phyloP scores from a whole-genome alignment of 129 eudicot genomes.

The Rutidosis leptorrhynchoides region DNA sequence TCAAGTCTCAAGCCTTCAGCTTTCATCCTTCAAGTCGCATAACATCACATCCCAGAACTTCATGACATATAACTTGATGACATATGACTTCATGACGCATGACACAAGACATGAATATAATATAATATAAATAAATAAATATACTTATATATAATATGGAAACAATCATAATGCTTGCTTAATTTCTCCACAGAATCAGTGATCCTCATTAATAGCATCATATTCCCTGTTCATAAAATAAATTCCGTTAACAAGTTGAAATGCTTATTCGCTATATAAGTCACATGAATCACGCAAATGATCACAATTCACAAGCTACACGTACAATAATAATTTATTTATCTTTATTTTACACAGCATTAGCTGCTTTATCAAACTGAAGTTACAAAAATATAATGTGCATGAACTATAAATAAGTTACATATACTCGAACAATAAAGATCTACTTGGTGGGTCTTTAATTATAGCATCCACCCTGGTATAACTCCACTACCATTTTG shows the following conservation, averaged over 20 bases:
- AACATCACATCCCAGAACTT: too few species aligned
- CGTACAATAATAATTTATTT: slow-evolving; percentile 3
- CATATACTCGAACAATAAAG: not conserved
- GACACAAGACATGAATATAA: too few species aligned
- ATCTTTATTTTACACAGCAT: not conserved
- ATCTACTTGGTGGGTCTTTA: slow-evolving; percentile 6
- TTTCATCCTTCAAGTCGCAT: too few species aligned
- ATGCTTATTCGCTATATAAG: not conserved
- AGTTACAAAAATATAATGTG: slow-evolving; percentile 9
- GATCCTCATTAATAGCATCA: not conserved
- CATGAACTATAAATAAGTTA: not conserved
- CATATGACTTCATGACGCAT: too few species aligned
- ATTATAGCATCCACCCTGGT: slow-evolving; percentile 55
- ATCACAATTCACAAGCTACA: not conserved
- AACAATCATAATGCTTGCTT: not conserved
- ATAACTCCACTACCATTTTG: slow-evolving; percentile 28
- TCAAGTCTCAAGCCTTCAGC: too few species aligned
- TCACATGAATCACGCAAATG: not conserved
- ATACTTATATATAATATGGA: too few species aligned
- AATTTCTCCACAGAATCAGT: not conserved
- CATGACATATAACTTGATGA: too few species aligned
- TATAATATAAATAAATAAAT: too few species aligned
- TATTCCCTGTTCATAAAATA: not conserved
- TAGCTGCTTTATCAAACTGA: slow-evolving; percentile 9
- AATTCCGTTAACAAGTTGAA: not conserved